Evolutionary conservation across 305 asterid genomes (phyloP), one percentile per base, ranked within the genome.

Genomic region (Fraxinus floribunda): DNA sequence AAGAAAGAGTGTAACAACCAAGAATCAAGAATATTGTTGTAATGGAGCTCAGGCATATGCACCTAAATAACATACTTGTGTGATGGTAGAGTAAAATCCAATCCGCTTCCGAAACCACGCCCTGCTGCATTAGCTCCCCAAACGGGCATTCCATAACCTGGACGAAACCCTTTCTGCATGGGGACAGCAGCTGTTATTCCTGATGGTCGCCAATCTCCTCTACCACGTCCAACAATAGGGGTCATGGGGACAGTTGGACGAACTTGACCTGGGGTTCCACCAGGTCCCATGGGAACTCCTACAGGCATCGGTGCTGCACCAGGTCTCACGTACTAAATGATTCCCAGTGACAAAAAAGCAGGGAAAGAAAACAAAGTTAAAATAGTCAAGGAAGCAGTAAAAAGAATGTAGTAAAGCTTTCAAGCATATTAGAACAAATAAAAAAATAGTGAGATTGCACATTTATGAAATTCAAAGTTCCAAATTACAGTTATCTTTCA

Each of bases 31-130:
- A 32, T 34, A 71, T 71, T 1, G 36, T 64, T 26, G 34, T 24
- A 32, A 30, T 11, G 20, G 35, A 70, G 41, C 75, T 70, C 39
- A 30, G 70, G 18, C 36, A 78, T 10, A 29, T 29, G 39, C 62
- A n/a, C n/a, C 15, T 34, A 83, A 52, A 26, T 38, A 82, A 74
- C 97, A 86, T 91, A 96, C 99, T 94, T 96, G 90, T 97, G 97
- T 60, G 99, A 93, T 36, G 98, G 99, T 84, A 94, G 98, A 78
- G 98, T 97, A 90, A 97, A 97, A 80, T 97, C 99, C 91, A 97
- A 78, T 77, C 99, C 99, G 90, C 94, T 93, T 84, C 98, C 96
- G 85, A 86, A 90, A 84, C 97, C 97, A 89, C 97, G 98, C 34
- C 98, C 98, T 68, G 94, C 82, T 82, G 87, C 80, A 90, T 90